Conservation (phyloP, 2,329 filamentous ascomycete genomes). For the Plenodomus lindquistii region DNA sequence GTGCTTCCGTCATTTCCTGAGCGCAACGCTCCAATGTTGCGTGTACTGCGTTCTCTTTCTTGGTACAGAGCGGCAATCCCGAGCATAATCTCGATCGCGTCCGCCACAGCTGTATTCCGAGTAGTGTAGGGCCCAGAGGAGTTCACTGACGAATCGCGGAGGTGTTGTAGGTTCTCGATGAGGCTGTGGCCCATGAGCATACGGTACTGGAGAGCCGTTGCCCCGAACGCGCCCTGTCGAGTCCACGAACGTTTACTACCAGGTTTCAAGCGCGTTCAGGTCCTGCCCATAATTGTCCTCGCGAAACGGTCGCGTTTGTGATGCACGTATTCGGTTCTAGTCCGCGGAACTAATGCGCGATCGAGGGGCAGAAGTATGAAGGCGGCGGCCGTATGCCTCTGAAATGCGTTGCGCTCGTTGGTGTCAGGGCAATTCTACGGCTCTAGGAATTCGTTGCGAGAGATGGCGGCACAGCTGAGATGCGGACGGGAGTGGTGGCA, state of each 20-base stretch:
- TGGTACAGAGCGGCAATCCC: too few relatives aligned
- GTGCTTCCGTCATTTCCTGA: not conserved
- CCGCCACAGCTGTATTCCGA: not conserved
- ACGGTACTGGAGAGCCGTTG: not conserved
- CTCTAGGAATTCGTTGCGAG: not conserved
- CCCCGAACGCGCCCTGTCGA: not conserved
- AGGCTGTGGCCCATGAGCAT: not conserved
- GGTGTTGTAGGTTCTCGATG: not conserved
- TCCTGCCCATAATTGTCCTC: not conserved
- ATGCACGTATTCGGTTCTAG: not conserved
- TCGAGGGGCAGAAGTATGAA: slow-evolving; percentile 25
- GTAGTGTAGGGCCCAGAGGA: not conserved
- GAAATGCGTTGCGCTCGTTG: not conserved
- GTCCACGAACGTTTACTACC: not conserved
- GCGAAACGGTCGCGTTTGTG: not conserved
- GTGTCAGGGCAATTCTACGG: not conserved
- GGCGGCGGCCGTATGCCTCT: not conserved
- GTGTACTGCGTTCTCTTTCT: not conserved
- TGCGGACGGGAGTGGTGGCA: slow-evolving; percentile 12
- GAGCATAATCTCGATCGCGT: not conserved
- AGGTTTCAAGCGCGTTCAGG: not conserved
- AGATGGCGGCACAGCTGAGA: slow-evolving; percentile 1
- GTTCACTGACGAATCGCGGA: not conserved
- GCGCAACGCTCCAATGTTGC: not conserved
- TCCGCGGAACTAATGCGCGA: slow-evolving; percentile 1